Base-by-base conservation (phyloP, 2,329 filamentous ascomycete species). In the Aspergillus cejpii region DNA sequence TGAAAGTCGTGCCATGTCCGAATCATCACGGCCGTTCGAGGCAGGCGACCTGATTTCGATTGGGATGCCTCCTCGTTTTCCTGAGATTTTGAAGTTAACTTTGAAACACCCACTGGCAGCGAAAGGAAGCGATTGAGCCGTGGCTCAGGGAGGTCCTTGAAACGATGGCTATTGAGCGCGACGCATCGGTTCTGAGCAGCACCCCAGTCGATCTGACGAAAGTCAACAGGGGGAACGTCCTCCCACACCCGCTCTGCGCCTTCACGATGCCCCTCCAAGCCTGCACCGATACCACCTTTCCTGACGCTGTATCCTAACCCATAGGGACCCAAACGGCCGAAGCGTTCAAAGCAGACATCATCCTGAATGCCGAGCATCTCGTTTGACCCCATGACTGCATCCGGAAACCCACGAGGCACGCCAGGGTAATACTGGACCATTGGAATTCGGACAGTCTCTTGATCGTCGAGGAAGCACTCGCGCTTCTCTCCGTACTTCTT, bases 271-370 rank as follows among this genome's bases (percentile, higher is more conserved):
- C 88, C 88, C 57, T 89, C 82, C 65, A 94, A 79, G 8, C 87
- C 90, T n/a, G 86, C 82, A 3, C 91, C 89, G 20, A 85, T 81
- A 1, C 91, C 91, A 10, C 91, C 91, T 52, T 77, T 81, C 46
- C 81, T 81, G 26, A 77, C 73, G 24, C 85, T 87, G 64, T 97
- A 97, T 6, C 91, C 91, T 49, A 88, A 80, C 0, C 91, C 91
- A 56, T 98, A 98, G 0, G 91, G 86, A 0, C 87, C 90, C 23
- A 92, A 79, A 51, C 89, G 79, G 2, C 91, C 91, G 62, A 87
- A 94, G 1, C 92, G 79, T 55, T 98, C 92, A 61, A 95, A 96
- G 69, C 92, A 98, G 37, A 96, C 79, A 58, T 94, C 84, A 53
- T 94, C 80, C 14, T 85, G 80, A 27, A 97, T 71, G 0, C 82